Evolutionary conservation across 1,139 yeast species (phyloP).

Genomic region (Hansenula lynferdii): DNA sequence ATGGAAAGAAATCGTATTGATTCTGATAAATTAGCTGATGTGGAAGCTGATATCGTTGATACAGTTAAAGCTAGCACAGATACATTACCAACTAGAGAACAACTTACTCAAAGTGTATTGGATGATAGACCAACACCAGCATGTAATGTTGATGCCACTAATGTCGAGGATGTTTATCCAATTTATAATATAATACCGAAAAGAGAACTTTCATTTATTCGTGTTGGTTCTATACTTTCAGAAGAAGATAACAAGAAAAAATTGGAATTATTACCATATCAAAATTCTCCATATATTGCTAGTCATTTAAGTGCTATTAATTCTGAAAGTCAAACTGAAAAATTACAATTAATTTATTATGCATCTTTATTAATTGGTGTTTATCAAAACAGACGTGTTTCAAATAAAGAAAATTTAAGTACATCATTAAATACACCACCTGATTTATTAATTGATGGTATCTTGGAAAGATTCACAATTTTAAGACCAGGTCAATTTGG

Average conservation of each 20-base stretch:
- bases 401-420: slow-evolving; percentile 54
- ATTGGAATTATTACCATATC: slow-evolving; percentile 57
- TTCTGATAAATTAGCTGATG: slow-evolving; percentile 67
- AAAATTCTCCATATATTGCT: slow-evolving; percentile 49
- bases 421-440: slow-evolving; percentile 66
- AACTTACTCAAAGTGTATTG: slow-evolving; percentile 46
- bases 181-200: slow-evolving; percentile 63
- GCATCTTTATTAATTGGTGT: slow-evolving; percentile 77
- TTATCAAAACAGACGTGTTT: slow-evolving; percentile 64
- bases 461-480: slow-evolving; percentile 66
- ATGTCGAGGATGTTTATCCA: slow-evolving; percentile 80
- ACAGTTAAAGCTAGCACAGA: slow-evolving; percentile 67
- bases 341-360: slow-evolving; percentile 69
- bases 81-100: slow-evolving; percentile 64
- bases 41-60: slow-evolving; percentile 79
- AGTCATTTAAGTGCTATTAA: slow-evolving; percentile 39
- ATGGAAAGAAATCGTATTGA: slow-evolving; percentile 82
- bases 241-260: slow-evolving; percentile 46
- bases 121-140: slow-evolving; percentile 80
- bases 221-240: slow-evolving; percentile 50
- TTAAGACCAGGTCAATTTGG: slow-evolving; percentile 64
- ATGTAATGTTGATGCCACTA: slow-evolving; percentile 70
- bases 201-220: slow-evolving; percentile 58
- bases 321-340: slow-evolving; percentile 45
- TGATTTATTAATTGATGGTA: slow-evolving; percentile 67